Percentiles rank a stretch among this genome's conserved stretches.
phyloP scores from a whole-genome alignment of 257 asterid genomes.

The Lycium barbarum region DNA sequence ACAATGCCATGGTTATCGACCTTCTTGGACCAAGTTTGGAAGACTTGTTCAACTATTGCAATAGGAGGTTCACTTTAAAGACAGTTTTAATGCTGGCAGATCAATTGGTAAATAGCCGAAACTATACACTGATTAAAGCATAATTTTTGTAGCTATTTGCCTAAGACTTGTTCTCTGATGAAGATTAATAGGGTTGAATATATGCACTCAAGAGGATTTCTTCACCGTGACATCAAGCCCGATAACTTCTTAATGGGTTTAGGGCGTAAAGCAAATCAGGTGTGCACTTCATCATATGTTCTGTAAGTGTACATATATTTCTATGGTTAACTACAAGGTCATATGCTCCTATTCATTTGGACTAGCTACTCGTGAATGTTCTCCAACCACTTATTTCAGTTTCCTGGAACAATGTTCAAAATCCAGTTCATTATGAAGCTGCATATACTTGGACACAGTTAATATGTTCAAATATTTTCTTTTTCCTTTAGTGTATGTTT shows the following conservation, averaged over 20 bases:
- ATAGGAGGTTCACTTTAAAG: slow-evolving; percentile 79
- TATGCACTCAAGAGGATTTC: slow-evolving; percentile 92
- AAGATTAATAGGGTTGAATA: slow-evolving; percentile 88
- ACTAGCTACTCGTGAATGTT: not conserved
- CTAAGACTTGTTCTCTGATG: slow-evolving; percentile 20
- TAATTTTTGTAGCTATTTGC: not conserved
- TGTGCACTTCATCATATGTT: slow-evolving; percentile 38
- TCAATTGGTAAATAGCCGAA: slow-evolving; percentile 72
- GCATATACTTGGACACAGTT: slow-evolving; percentile 1
- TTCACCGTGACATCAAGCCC: slow-evolving; percentile 95
- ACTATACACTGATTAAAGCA: not conserved
- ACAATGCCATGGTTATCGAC: slow-evolving; percentile 89
- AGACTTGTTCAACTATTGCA: slow-evolving; percentile 86
- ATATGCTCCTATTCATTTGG: not conserved
- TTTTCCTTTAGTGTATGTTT: not conserved
- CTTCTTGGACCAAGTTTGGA: slow-evolving; percentile 93
- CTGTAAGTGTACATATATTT: not conserved
- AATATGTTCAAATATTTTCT: not conserved
- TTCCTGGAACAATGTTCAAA: too few species aligned
- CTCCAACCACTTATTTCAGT: not conserved
- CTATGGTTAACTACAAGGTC: not conserved
- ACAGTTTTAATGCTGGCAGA: slow-evolving; percentile 95
- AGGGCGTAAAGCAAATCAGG: slow-evolving; percentile 97
- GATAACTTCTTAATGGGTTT: slow-evolving; percentile 94
- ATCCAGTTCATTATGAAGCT: not conserved